Percentiles rank a stretch among this genome's conserved stretches.
Conservation (phyloP, 352 stramenopile species). For the Pythium volutum region DNA sequence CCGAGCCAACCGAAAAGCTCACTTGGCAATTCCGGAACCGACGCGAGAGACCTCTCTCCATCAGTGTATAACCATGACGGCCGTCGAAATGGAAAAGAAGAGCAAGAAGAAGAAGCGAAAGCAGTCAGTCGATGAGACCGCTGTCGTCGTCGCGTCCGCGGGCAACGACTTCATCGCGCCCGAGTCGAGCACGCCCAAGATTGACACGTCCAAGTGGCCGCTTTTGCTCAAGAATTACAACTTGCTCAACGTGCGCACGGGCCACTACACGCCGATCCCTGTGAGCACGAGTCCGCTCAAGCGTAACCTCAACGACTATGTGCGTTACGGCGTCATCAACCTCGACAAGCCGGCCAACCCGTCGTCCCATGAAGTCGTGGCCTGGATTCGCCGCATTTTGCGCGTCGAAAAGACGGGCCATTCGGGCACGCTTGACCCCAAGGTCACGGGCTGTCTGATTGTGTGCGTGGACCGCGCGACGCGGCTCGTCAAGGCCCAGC, state of each 20-base stretch:
- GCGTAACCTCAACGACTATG: slow-evolving; percentile 96
- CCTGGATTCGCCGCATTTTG: slow-evolving; percentile 99
- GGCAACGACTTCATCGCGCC: slow-evolving; percentile 80
- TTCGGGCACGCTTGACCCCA: slow-evolving; percentile 98
- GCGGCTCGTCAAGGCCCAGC: slow-evolving; percentile 83
- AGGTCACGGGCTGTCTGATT: slow-evolving; percentile 99
- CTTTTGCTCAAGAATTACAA: slow-evolving; percentile 99
- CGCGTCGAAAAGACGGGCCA: slow-evolving; percentile 99
- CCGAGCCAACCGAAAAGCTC: slow-evolving; percentile 29
- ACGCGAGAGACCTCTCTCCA: background rate
- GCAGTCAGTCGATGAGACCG: slow-evolving; percentile 40
- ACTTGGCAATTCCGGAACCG: background rate
- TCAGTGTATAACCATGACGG: slow-evolving; percentile 39
- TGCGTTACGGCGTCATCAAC: slow-evolving; percentile 99
- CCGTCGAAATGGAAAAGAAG: slow-evolving; percentile 76
- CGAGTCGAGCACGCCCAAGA: slow-evolving; percentile 79
- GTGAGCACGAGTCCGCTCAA: slow-evolving; percentile 96
- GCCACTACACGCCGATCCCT: slow-evolving; percentile 99
- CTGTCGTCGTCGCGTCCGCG: background rate
- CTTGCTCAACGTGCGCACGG: slow-evolving; percentile 97
- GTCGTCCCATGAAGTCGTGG: slow-evolving; percentile 99
- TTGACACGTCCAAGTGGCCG: slow-evolving; percentile 98
- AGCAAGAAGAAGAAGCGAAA: slow-evolving; percentile 90
- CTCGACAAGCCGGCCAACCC: slow-evolving; percentile 99
- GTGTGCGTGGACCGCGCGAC: slow-evolving; percentile 99